Evolutionary conservation across 1,139 yeast species (phyloP).

Genomic region (Saccharomycopsis hybrid): DNA sequence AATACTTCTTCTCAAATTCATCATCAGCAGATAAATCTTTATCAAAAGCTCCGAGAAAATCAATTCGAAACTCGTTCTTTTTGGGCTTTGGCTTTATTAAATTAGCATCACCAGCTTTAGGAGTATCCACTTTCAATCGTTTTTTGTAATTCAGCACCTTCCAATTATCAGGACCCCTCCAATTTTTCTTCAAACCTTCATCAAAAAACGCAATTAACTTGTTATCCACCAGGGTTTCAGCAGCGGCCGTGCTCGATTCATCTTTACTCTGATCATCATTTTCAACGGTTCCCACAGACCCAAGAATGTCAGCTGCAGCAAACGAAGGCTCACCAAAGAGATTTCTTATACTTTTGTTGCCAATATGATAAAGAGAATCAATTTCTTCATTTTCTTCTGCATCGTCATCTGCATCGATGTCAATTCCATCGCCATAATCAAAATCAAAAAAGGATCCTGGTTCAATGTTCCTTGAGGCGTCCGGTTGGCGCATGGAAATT

Average conservation of each 20-base stretch:
- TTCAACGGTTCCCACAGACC: slow-evolving; percentile 9
- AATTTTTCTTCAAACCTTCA: slow-evolving; percentile 47
- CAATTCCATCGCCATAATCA: slow-evolving; percentile 23
- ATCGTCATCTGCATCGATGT: slow-evolving; percentile 13
- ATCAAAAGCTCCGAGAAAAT: slow-evolving; percentile 41
- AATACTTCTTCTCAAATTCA: slow-evolving; percentile 3
- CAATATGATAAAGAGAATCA: neutral
- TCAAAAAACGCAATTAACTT: slow-evolving; percentile 65
- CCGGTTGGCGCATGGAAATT: neutral
- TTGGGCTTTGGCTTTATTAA: slow-evolving; percentile 25
- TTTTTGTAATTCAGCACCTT: slow-evolving; percentile 58
- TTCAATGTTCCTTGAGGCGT: too few relatives aligned
- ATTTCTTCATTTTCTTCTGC: slow-evolving; percentile 18
- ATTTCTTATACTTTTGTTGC: neutral
- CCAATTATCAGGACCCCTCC: slow-evolving; percentile 94
- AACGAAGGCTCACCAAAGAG: slow-evolving; percentile 11
- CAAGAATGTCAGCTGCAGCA: slow-evolving; percentile 13
- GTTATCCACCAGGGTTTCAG: too few relatives aligned
- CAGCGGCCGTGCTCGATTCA: too few relatives aligned
- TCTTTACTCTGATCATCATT: slow-evolving; percentile 23
- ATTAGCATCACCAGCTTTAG: slow-evolving; percentile 20
- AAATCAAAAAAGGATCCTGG: slow-evolving; percentile 38
- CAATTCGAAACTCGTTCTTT: slow-evolving; percentile 34
- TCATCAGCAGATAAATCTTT: neutral
- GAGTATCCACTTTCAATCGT: slow-evolving; percentile 8